Base-by-base conservation (phyloP, 2,329 filamentous ascomycete species). In the Fusarium nodosum region DNA sequence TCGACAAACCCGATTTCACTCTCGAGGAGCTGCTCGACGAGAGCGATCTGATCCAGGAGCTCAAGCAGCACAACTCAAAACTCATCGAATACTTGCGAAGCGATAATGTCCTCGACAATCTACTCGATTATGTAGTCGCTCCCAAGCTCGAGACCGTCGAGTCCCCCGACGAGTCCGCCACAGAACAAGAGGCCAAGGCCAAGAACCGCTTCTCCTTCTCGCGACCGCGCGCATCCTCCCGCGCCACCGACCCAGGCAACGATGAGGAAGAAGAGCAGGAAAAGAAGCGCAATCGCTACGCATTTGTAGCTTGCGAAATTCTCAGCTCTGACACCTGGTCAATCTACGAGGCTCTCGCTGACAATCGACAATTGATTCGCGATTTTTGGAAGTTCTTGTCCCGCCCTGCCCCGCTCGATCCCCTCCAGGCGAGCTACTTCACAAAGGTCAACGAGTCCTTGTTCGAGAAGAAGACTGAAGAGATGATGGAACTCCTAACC, bases 381-480 rank as follows among this genome's bases (percentile, higher is more conserved):
- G 88, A 91, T 71, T 98, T 99, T 79, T 99, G 96, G 96, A 85
- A 89, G 48, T 99, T 97, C 79, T 82, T 99, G 73, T 91, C 91
- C 77, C 88, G 90, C 57, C 88, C 93, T n/a, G 87, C 93, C 13
- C 93, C 95, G 4, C 87, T 99, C 57, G 95, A 98, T 78, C 92
- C 95, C 38, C 86, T 97, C 8, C 95, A 98, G 81, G 95, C 96
- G 20, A 94, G 94, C 76, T 99, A 99, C 79, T 99, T 99, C 78
- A 97, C 95, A 57, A 99, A 98, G 78, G 94, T 99, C 77, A 98
- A 98, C 79, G 96, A 99, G 82, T 92, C 93, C n/a, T 83, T 99
- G 22, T 91, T 99, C 58, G 96, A 98, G 79, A 97, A 96, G 82
- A 98, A 98, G 86, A 97, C 97, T 8, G 93, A 97, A 76, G 95